phyloP scores from a whole-genome alignment of 179 eudicot genomes.

The Nepenthes alata region DNA sequence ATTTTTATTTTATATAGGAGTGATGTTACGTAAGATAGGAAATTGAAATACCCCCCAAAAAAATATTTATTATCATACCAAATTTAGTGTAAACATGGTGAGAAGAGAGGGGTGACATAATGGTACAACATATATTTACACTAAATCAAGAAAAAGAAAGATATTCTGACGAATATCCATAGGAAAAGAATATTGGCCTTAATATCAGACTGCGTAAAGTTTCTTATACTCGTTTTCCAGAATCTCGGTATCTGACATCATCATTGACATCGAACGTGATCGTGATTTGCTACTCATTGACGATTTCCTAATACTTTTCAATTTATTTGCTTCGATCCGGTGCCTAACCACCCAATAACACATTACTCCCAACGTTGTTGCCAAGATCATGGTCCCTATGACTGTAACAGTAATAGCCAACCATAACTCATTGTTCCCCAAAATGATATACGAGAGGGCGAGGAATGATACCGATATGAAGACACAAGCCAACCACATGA shows the following conservation, averaged over 20 bases:
- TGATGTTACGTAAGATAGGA: no score
- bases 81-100: no score
- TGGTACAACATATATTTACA: background rate
- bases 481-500: slow-evolving; percentile 49
- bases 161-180: background rate
- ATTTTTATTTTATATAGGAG: no score
- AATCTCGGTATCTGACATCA: slow-evolving; percentile 26
- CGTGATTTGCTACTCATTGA: slow-evolving; percentile 30
- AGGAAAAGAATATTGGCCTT: background rate
- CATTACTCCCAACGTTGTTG: slow-evolving; percentile 33
- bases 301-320: slow-evolving; percentile 27
- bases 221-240: slow-evolving; percentile 26
- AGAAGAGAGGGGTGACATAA: background rate
- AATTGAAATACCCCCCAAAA: no score
- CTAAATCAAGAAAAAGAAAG: background rate
- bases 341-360: slow-evolving; percentile 41
- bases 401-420: slow-evolving; percentile 32
- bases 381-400: slow-evolving; percentile 30
- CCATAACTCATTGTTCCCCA: slow-evolving; percentile 27
- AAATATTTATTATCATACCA: no score
- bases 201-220: slow-evolving; percentile 34
- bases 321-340: slow-evolving; percentile 31
- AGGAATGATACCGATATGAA: slow-evolving; percentile 39
- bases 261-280: slow-evolving; percentile 21
- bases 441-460: slow-evolving; percentile 30